These are phyloP conservation scores for Posidonia australis DNA, from an alignment of 106 monocot species.

Conservation along the genomic window DNA sequence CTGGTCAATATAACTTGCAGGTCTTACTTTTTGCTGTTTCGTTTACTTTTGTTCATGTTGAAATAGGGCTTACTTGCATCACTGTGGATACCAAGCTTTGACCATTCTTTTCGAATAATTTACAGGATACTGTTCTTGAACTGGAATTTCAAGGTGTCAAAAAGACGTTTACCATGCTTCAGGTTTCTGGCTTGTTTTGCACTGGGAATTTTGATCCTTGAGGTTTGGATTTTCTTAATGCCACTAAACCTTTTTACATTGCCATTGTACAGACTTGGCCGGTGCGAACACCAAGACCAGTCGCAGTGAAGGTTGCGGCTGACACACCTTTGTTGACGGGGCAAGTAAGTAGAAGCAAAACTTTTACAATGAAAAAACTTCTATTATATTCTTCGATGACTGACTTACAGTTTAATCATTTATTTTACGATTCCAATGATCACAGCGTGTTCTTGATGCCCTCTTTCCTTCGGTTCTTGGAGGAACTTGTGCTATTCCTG, in stretches of 20 bases:
- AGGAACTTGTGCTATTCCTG: conserved; percentile 99
- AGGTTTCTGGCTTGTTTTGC: conserved; percentile 33
- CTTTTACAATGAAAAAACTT: not conserved
- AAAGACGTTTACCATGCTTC: conserved; percentile 86
- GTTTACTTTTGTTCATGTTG: not conserved
- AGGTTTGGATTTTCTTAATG: not conserved
- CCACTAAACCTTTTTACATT: not conserved
- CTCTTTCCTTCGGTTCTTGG: conserved; percentile 98
- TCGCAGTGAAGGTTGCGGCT: conserved; percentile 88
- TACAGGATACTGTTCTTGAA: conserved; percentile 90
- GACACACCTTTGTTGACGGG: conserved; percentile 99
- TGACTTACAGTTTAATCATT: not conserved
- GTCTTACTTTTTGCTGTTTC: conserved; percentile 11
- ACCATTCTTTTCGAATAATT: not conserved
- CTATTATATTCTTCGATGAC: not conserved
- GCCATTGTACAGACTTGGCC: conserved; percentile 68
- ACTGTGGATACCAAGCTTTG: no score
- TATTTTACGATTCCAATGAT: not conserved
- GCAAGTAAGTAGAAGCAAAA: conserved; percentile 37
- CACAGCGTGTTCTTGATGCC: conserved; percentile 98
- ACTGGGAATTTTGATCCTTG: not conserved
- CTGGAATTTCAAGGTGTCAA: conserved; percentile 96
- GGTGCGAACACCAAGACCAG: conserved; percentile 91
- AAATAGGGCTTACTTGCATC: not conserved
- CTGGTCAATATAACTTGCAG: conserved; percentile 86